Evolutionary conservation across 345 rosid species (phyloP), one percentile per base, ranked within the genome.

Genomic region (Sonneratia alba): DNA sequence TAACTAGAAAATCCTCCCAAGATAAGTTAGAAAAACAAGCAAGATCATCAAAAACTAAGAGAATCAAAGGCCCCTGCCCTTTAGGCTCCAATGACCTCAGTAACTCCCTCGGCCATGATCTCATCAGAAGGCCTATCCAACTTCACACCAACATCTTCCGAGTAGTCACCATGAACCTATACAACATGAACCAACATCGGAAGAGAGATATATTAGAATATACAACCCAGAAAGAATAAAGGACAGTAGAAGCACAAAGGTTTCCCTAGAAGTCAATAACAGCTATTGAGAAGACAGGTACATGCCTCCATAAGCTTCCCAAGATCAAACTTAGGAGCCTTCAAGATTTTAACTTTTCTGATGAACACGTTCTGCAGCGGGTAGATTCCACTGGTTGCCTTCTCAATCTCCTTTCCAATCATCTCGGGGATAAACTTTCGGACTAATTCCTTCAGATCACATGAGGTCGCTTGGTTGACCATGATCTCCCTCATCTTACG

Each of bases 231-330:
- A 61, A 11, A 24, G 42, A 37, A 14, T 22, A 16, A 14, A 53
- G 6, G 16, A 19, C 6, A 4, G 19, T 5, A 53, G 51, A 47
- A 32, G 49, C 34, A 37, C 22, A 66, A 22, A 57, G 12, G 13
- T 57, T 9, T 11, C 63, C 63, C 34, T 8, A 4, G 21, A 21
- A 38, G 10, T 24, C n/a, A 6, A 36, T 4, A 76, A 53, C 24
- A 66, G 3, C 24, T 19, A 21, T 0, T 1, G 49, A 12, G 15
- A 22, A 66, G 5, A 47, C 4, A 57, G 49, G 34, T 15, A 59
- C 61, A 69, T 75, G 78, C 98, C 83, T 94, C 98, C 98, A 94
- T 94, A 77, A 95, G 82, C 80, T 92, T 95, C 74, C 99, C 99
- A 2, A 95, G 93, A 77, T 95, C 99, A 57, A 95, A 95, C 77